phyloP scores from a whole-genome alignment of 169 alveolate species.

The Cryptosporidium muris region DNA sequence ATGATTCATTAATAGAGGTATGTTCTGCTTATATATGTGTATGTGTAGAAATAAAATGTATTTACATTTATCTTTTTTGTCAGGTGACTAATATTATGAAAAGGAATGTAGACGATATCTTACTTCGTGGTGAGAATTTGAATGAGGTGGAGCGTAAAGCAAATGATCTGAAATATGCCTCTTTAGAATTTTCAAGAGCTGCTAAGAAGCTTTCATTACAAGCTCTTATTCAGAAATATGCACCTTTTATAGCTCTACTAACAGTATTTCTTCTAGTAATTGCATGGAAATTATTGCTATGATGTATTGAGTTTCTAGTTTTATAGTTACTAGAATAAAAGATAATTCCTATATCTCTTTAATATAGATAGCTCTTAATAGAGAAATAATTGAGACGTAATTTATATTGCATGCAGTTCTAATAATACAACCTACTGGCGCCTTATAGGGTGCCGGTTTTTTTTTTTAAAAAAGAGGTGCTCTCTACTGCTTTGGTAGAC shows the following conservation, averaged over 20 bases:
- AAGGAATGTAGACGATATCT: constrained; percentile 75
- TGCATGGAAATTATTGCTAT: constrained; percentile 56
- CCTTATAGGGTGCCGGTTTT: too few relatives aligned
- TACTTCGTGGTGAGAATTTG: constrained; percentile 75
- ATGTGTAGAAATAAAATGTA: neutral
- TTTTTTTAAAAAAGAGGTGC: too few relatives aligned
- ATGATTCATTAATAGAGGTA: constrained; percentile 73
- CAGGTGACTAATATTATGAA: constrained; percentile 73
- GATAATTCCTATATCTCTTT: too few relatives aligned
- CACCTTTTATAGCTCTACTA: constrained; percentile 65
- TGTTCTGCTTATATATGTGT: neutral
- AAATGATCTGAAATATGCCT: constrained; percentile 63
- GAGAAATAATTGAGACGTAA: too few relatives aligned
- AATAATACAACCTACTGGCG: too few relatives aligned
- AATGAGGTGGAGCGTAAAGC: constrained; percentile 69
- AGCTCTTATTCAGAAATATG: constrained; percentile 75
- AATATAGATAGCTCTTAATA: too few relatives aligned
- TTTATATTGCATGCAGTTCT: too few relatives aligned
- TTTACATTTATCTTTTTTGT: neutral
- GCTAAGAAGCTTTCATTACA: constrained; percentile 75
- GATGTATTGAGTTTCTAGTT: neutral
- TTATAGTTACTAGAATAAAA: too few relatives aligned
- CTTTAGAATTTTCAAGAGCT: constrained; percentile 68
- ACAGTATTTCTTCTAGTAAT: constrained; percentile 44
- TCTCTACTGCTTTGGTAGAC: too few relatives aligned